phyloP scores from a whole-genome alignment of 2,329 filamentous ascomycete species.

The Coccinonectria pachysandricola region DNA sequence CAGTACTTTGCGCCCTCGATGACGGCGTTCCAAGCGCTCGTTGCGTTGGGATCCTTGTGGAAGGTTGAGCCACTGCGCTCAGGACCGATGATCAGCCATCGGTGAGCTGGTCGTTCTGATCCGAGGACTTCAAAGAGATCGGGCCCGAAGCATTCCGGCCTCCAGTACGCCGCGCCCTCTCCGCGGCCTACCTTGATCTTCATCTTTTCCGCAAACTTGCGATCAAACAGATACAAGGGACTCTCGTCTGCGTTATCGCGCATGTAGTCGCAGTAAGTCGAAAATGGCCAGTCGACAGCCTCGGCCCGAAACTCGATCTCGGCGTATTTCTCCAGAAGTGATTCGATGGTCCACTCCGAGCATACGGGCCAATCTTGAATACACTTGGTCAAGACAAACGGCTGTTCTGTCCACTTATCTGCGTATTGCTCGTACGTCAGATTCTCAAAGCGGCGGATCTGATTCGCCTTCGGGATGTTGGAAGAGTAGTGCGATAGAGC shows the following conservation, averaged over 20 bases:
- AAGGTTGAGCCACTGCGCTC: constrained; percentile 85
- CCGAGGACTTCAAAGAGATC: constrained; percentile 78
- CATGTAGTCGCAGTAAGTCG: constrained; percentile 79
- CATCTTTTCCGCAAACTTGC: constrained; percentile 81
- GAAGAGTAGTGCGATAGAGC: constrained; percentile 53
- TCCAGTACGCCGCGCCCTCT: constrained; percentile 55
- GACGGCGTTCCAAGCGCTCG: constrained; percentile 88
- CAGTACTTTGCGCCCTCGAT: constrained; percentile 88
- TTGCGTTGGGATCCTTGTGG: constrained; percentile 70
- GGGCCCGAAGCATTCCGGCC: constrained; percentile 72
- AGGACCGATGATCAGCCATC: constrained; percentile 89
- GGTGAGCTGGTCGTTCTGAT: constrained; percentile 68
- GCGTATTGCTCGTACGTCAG: constrained; percentile 67
- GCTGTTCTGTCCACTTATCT: constrained; percentile 62
- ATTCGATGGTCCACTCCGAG: constrained; percentile 61
- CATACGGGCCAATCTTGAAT: constrained; percentile 76
- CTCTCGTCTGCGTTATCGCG: constrained; percentile 70
- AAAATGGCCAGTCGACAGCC: constrained; percentile 82
- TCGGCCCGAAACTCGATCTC: constrained; percentile 73
- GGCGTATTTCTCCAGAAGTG: constrained; percentile 53
- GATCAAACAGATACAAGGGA: constrained; percentile 86
- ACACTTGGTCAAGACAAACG: constrained; percentile 77
- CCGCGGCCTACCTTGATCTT: constrained; percentile 48
- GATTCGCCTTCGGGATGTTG: constrained; percentile 63
- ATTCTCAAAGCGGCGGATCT: constrained; percentile 59